phyloP scores from a whole-genome alignment of 169 alveolate species.

The Ophryocystis elektroscirrha region DNA sequence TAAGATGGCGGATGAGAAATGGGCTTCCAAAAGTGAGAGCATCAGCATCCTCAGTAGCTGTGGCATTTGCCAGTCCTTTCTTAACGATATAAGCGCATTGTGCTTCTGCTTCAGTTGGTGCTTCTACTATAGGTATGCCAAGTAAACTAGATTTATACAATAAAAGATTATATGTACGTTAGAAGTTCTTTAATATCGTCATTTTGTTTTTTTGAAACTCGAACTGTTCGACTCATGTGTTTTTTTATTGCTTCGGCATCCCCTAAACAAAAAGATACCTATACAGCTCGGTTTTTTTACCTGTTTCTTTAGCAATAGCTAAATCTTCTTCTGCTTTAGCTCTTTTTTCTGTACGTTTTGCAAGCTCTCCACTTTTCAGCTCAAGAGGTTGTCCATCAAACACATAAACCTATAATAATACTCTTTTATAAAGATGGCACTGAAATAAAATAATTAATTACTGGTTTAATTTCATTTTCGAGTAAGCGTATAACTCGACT shows the following conservation, averaged over 20 bases:
- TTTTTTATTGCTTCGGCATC: conserved; percentile 69
- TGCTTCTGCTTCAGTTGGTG: conserved; percentile 90
- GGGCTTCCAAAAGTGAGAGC: conserved; percentile 76
- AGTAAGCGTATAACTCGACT: conserved; percentile 50
- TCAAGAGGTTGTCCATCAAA: conserved; percentile 96
- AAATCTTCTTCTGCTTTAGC: conserved; percentile 58
- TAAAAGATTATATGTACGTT: background rate
- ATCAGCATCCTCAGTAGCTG: conserved; percentile 91
- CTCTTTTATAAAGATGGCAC: no score
- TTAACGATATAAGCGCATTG: conserved; percentile 76
- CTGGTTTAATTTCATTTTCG: conserved; percentile 69
- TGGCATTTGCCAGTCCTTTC: conserved; percentile 63
- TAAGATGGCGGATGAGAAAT: conserved; percentile 35
- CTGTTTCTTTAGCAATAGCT: conserved; percentile 37
- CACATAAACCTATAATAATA: no score
- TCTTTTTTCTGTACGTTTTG: conserved; percentile 51
- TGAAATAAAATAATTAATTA: no score
- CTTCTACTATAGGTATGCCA: conserved; percentile 82
- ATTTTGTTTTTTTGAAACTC: conserved; percentile 66
- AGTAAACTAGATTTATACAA: conserved; percentile 29
- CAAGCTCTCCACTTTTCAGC: conserved; percentile 27
- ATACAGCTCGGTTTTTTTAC: conserved; percentile 5
- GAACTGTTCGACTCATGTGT: conserved; percentile 62
- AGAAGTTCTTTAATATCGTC: conserved; percentile 69
- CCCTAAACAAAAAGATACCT: conserved; percentile 45